These are phyloP conservation scores for Heteromeles arbutifolia DNA, from an alignment of 306 rosid genomes.

Conservation along the genomic window DNA sequence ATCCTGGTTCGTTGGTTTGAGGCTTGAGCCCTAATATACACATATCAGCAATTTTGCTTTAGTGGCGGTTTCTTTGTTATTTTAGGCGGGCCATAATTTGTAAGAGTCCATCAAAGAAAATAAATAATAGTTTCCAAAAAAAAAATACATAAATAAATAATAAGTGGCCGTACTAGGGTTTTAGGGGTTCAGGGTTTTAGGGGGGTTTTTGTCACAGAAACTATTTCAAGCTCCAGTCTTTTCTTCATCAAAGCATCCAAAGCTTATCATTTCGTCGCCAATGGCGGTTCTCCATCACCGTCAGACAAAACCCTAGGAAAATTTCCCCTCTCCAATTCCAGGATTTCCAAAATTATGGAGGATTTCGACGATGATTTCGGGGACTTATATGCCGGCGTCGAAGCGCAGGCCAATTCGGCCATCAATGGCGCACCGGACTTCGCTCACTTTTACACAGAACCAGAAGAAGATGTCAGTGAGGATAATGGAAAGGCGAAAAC, in stretches of 20 bases:
- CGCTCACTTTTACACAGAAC: constrained; percentile 6
- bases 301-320: background rate
- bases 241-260: background rate
- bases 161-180: background rate
- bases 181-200: background rate
- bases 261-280: background rate
- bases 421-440: constrained; percentile 13
- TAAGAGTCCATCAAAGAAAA: background rate
- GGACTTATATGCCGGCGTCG: constrained; percentile 40
- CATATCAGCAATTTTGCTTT: no score
- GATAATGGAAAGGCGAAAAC: background rate
- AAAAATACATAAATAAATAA: background rate
- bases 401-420: constrained; percentile 24
- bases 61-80: background rate
- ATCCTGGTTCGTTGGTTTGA: background rate
- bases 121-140: background rate
- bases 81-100: background rate
- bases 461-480: background rate
- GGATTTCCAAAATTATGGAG: constrained; percentile 17
- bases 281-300: constrained; percentile 8
- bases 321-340: background rate
- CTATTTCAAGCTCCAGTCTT: background rate
- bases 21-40: background rate
- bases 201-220: background rate
- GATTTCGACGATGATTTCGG: constrained; percentile 52